Conservation (phyloP, 2,329 filamentous ascomycete genomes). For the Reticulascus tulasneorum region DNA sequence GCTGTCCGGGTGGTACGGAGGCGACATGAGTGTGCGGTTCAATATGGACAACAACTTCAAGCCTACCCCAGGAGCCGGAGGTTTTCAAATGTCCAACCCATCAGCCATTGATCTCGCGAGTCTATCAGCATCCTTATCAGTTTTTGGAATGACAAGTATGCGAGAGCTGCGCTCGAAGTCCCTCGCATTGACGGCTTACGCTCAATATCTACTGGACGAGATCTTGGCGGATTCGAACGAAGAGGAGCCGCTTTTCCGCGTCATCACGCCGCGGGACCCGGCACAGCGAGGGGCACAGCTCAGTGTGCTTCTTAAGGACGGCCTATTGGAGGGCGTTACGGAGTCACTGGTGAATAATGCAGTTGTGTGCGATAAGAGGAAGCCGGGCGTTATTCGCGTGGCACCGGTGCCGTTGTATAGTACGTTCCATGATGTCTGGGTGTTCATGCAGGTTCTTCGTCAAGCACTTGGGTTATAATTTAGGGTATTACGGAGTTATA, state of each 20-base stretch:
- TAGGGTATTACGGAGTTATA: too few relatives aligned
- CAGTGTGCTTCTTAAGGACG: conserved; percentile 65
- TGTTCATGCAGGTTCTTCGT: conserved; percentile 45
- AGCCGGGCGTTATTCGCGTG: conserved; percentile 79
- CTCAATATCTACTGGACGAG: conserved; percentile 61
- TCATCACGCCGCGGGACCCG: conserved; percentile 68
- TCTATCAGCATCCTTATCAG: conserved; percentile 67
- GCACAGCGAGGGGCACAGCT: conserved; percentile 72
- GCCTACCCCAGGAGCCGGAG: conserved; percentile 66
- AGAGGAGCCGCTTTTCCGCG: conserved; percentile 42
- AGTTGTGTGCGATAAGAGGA: conserved; percentile 77
- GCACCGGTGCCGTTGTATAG: conserved; percentile 85
- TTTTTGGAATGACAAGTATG: conserved; percentile 73
- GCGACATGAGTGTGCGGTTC: conserved; percentile 63
- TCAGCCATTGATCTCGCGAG: conserved; percentile 73
- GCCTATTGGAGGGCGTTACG: conserved; percentile 66
- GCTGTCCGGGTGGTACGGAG: conserved; percentile 74
- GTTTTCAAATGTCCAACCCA: conserved; percentile 73
- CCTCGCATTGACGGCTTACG: conserved; percentile 68
- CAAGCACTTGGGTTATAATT: too few relatives aligned
- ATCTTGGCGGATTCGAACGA: conserved; percentile 31
- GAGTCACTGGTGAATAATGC: conserved; percentile 61
- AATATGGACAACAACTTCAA: conserved; percentile 70
- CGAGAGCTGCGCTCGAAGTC: conserved; percentile 65
- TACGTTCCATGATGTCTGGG: conserved; percentile 66